phyloP scores from a whole-genome alignment of 257 asterid species.

The Leonotis leonurus region DNA sequence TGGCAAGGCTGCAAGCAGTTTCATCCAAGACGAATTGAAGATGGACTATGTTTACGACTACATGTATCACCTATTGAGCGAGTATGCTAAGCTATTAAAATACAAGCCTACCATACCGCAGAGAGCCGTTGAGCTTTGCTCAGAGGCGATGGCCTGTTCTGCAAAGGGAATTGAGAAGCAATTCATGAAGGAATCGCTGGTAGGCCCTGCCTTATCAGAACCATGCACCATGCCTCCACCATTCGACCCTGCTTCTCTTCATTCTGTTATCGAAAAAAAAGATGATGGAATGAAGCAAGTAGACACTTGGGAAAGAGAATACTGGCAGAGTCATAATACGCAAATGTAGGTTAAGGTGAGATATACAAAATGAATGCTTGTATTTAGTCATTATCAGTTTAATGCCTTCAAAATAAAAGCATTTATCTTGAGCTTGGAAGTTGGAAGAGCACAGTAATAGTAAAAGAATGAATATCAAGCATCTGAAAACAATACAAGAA shows the following conservation, averaged over 20 bases:
- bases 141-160: conserved; percentile 62
- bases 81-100: conserved; percentile 59
- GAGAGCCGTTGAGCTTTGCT: conserved; percentile 56
- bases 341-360: conserved; percentile 18
- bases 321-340: conserved; percentile 42
- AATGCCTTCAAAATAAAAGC: background rate
- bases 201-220: conserved; percentile 31
- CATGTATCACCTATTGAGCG: conserved; percentile 69
- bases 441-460: background rate
- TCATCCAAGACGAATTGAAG: conserved; percentile 44
- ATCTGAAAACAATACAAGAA: background rate
- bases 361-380: background rate
- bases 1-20: conserved; percentile 55
- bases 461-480: background rate
- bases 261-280: conserved; percentile 31
- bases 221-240: conserved; percentile 81
- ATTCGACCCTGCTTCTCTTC: conserved; percentile 47
- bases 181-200: conserved; percentile 63
- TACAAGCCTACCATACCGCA: conserved; percentile 62
- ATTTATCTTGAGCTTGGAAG: background rate
- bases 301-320: conserved; percentile 54
- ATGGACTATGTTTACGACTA: conserved; percentile 76
- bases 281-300: conserved; percentile 44
- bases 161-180: conserved; percentile 39
- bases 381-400: background rate